These are phyloP conservation scores for Glaciozyma antarctica DNA, from an alignment of 768 basidiomycete genomes.

Conservation along the genomic window DNA sequence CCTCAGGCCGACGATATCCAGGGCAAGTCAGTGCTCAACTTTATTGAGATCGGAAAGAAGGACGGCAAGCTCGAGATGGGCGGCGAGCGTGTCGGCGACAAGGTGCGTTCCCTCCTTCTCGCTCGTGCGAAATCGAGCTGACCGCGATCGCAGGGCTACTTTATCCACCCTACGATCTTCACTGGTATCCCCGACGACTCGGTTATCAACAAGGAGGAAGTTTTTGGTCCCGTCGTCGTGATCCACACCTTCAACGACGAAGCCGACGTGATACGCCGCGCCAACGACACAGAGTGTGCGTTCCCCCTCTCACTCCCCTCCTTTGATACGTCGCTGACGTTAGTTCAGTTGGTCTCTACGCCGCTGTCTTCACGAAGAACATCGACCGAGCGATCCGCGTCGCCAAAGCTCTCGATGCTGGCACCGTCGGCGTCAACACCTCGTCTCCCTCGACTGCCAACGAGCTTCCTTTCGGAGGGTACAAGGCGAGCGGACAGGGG, in stretches of 20 bases:
- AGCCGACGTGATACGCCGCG: conserved; percentile 40
- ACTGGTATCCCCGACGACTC: conserved; percentile 56
- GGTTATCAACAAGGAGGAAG: conserved; percentile 53
- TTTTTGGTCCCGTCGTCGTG: conserved; percentile 48
- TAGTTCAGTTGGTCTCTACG: conserved; percentile 39
- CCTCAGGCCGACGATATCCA: conserved; percentile 55
- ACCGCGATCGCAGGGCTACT: conserved; percentile 47
- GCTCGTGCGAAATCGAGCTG: not conserved
- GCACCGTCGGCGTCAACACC: conserved; percentile 54
- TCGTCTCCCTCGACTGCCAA: conserved; percentile 28
- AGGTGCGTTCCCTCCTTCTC: conserved; percentile 21
- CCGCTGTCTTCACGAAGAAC: conserved; percentile 72
- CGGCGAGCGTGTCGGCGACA: conserved; percentile 50
- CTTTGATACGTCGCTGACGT: not conserved
- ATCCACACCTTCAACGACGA: conserved; percentile 62
- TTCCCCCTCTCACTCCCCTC: not conserved
- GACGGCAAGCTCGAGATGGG: conserved; percentile 49
- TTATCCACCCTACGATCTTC: conserved; percentile 67
- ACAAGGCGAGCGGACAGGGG: conserved; percentile 41
- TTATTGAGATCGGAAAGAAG: conserved; percentile 59
- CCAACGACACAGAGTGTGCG: conserved; percentile 59
- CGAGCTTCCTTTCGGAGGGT: conserved; percentile 43
- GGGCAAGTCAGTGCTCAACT: conserved; percentile 55
- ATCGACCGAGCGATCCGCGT: conserved; percentile 62
- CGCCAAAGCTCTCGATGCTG: conserved; percentile 66